phyloP scores from a whole-genome alignment of 495 filamentous ascomycete species.

The Entonaema liquescens region DNA sequence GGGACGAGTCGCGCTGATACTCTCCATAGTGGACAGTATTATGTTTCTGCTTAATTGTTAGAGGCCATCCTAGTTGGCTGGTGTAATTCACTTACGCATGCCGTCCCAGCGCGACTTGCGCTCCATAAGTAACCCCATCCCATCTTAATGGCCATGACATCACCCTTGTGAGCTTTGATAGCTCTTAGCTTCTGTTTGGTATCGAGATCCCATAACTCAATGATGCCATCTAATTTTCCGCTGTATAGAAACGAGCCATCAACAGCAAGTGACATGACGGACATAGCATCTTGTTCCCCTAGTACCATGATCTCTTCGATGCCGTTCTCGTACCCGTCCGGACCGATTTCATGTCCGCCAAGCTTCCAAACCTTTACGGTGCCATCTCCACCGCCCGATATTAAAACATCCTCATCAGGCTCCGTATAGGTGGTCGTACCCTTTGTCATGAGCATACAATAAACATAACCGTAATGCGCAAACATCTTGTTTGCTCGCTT shows the following conservation, averaged over 20 bases:
- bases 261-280: slow-evolving; percentile 81
- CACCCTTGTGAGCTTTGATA: slow-evolving; percentile 79
- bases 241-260: slow-evolving; percentile 92
- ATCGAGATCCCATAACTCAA: slow-evolving; percentile 97
- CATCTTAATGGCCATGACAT: slow-evolving; percentile 85
- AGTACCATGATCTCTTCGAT: slow-evolving; percentile 70
- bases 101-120: slow-evolving; percentile 79
- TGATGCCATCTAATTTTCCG: slow-evolving; percentile 85
- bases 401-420: slow-evolving; percentile 76
- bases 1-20: slow-evolving; percentile 51
- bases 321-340: slow-evolving; percentile 54
- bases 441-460: slow-evolving; percentile 87
- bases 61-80: slow-evolving; percentile 1
- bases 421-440: slow-evolving; percentile 68
- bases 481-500: slow-evolving; percentile 83
- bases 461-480: slow-evolving; percentile 93
- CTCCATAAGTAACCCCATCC: slow-evolving; percentile 86
- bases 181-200: slow-evolving; percentile 88
- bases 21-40: slow-evolving; percentile 64
- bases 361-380: slow-evolving; percentile 90
- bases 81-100: slow-evolving; percentile 67
- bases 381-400: slow-evolving; percentile 94
- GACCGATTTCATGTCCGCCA: slow-evolving; percentile 53
- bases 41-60: slow-evolving; percentile 57
- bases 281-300: slow-evolving; percentile 79